These are phyloP conservation scores for carrot (Daucus carota) DNA, from an alignment of 129 eudicot genomes.

Conservation along the genomic window DNA sequence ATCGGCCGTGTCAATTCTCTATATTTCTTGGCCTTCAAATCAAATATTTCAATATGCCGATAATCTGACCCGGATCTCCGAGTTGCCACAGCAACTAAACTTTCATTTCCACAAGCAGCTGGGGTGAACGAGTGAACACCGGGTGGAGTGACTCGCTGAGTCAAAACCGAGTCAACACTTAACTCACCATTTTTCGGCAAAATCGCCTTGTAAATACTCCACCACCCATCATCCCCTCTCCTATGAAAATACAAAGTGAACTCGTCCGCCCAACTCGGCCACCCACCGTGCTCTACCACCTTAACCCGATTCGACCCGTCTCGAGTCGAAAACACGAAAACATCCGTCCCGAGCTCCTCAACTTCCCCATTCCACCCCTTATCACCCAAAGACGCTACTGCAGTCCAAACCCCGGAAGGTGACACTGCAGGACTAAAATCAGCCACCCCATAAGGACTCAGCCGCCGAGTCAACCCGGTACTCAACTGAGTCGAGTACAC, in stretches of 20 bases:
- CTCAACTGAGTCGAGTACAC: constrained; percentile 66
- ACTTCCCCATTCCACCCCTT: constrained; percentile 77
- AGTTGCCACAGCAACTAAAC: constrained; percentile 66
- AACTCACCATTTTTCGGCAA: constrained; percentile 20
- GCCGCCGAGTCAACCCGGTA: constrained; percentile 56
- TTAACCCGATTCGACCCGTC: constrained; percentile 77
- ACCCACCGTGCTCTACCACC: constrained; percentile 88
- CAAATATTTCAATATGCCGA: constrained; percentile 74
- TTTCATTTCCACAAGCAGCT: constrained; percentile 45
- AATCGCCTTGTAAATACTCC: constrained; percentile 60
- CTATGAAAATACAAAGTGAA: constrained; percentile 57
- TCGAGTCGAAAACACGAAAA: constrained; percentile 60
- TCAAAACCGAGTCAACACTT: constrained; percentile 45
- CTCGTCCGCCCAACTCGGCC: constrained; percentile 93
- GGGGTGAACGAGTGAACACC: constrained; percentile 93
- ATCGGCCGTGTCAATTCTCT: constrained; percentile 44
- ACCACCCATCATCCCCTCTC: constrained; percentile 80
- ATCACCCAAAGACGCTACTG: constrained; percentile 68
- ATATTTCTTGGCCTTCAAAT: constrained; percentile 28
- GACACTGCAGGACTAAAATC: constrained; percentile 96
- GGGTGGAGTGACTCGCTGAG: constrained; percentile 75
- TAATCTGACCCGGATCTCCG: constrained; percentile 57
- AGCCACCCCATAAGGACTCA: constrained; percentile 68
- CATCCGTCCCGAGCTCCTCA: constrained; percentile 73
- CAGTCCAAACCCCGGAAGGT: constrained; percentile 75